Evolutionary conservation across 208 protist species (phyloP).

Genomic region (Wallacemonas sp.): DNA sequence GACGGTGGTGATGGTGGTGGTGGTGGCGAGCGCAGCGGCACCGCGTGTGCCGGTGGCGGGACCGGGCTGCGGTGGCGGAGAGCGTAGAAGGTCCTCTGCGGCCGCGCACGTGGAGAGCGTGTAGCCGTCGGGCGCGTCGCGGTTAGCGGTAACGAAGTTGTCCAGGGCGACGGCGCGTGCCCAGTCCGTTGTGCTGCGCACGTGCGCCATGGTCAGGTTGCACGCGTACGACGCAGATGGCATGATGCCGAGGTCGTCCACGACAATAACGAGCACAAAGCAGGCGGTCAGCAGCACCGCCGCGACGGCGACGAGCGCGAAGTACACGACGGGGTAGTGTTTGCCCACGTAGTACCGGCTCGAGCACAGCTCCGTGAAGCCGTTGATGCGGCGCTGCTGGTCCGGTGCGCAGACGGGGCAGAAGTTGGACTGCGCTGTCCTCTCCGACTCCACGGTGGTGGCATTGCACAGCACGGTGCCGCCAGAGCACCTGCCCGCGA

Average conservation of each 20-base stretch:
- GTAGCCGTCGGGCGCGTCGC: neutral
- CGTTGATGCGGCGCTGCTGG: conserved; percentile 8
- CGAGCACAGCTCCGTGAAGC: conserved; percentile 10
- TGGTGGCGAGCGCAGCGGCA: neutral
- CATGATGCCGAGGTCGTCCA: neutral
- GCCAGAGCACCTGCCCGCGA: conserved; percentile 8
- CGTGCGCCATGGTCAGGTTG: neutral
- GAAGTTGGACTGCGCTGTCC: neutral
- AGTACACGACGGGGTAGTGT: conserved; percentile 3
- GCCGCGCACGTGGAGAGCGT: neutral
- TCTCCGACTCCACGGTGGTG: neutral
- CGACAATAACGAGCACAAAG: neutral
- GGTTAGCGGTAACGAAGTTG: neutral
- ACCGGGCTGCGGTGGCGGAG: neutral
- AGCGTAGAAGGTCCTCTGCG: no score
- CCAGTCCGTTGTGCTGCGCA: conserved; percentile 4
- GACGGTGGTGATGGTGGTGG: neutral
- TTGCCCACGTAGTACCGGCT: neutral
- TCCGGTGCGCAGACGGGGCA: conserved; percentile 2
- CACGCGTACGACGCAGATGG: conserved; percentile 6
- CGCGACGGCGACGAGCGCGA: neutral
- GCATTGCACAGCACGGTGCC: neutral
- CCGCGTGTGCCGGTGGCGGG: neutral
- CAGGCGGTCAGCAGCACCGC: neutral
- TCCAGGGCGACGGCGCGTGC: neutral